Evolutionary conservation across 176 grass and related monocot species (phyloP), one percentile per base, ranked within the genome.

Genomic region (Zizania latifolia): DNA sequence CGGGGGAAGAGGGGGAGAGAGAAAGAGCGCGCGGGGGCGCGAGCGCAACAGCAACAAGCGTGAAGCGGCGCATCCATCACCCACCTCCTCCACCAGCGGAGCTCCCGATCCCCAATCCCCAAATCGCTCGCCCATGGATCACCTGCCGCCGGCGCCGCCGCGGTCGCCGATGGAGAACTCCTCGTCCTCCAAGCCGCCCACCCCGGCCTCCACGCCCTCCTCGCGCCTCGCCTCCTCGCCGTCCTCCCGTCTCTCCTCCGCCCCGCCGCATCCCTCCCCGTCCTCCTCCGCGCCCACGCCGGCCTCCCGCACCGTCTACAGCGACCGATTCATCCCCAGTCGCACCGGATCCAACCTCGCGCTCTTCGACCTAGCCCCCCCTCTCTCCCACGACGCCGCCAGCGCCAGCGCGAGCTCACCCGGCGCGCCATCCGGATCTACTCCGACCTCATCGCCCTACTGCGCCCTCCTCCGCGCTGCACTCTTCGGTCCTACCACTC

Each of bases 311-410:
- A 89, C 85, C 1, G 77, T 88, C 35, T 95, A 92, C 82, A 94
- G 87, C 79, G 82, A 95, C 87, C 82, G 92, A 30, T 95, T 95
- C 83, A 95, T 95, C 71, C 92, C 92, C 72, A 95, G 92, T 80
- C 92, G 92, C 50, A 24, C 84, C 41, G 92, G 89, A 77, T 95
- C 85, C 72, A 94, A 99, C 66, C 88, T 90, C 75, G 85, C 87
- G 17, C 80, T 94, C 71, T 90, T 90, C 73, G 89, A 89, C 83
- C 86, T 90, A 16, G 48, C 61, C 33, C 57, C 78, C n/a, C 68
- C 61, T 59, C 84, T 68, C 5, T 14, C 78, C 15, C 50, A 43
- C 36, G 53, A 34, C 37, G 5, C 54, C 39, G 19, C 59, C 43
- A n/a, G 2, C 51, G 22, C 73, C 62, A 19, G 62, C 84, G 30